Base-by-base conservation (phyloP, 140 eudicot species). In the Erigeron philadelphicus region DNA sequence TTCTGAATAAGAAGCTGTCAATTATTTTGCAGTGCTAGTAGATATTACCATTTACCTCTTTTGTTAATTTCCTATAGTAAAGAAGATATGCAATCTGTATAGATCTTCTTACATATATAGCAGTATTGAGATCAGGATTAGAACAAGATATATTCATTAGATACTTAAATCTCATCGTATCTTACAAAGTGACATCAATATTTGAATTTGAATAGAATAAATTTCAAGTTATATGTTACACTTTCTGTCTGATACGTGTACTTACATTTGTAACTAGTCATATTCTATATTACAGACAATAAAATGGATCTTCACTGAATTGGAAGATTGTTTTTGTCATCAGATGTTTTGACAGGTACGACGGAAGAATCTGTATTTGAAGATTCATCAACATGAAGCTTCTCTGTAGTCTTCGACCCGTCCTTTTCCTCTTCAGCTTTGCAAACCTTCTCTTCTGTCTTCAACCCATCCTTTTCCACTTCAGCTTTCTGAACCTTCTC, bases 401-500 rank as follows among this genome's bases (percentile, higher is more conserved):
- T 15, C 19, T 12, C 46, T 31, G 7, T 58, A 45, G 47, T 71
- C 72, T 61, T 79, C 66, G 58, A 69, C 50, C 52, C 11, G 35
- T 71, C 53, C 6, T 42, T 47, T 12, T 60, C 76, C 12, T 54
- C 61, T 54, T 23, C 35, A 47, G 62, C 18, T 75, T 58, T 56
- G 58, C 38, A 31, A 31, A 31, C 38, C 38, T 31, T 31, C 5
- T 3, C 38, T 31, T 31, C 38, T 2, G 38, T 31, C 38, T 31
- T 31, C 38, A 31, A 31, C 38, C 38, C 64, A 49, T 41, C 67
- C 19, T 35, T 40, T 41, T 59, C 76, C 75, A 58, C 78, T 68
- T 73, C 76, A 9, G 79, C 81, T 73, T 67, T 77, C 11, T 59
- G 76, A 79, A 76, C 76, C 61, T 72, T 78, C 58, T 78, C 82